phyloP scores from a whole-genome alignment of 148 eudicot species.

The Arbutus unedo region DNA sequence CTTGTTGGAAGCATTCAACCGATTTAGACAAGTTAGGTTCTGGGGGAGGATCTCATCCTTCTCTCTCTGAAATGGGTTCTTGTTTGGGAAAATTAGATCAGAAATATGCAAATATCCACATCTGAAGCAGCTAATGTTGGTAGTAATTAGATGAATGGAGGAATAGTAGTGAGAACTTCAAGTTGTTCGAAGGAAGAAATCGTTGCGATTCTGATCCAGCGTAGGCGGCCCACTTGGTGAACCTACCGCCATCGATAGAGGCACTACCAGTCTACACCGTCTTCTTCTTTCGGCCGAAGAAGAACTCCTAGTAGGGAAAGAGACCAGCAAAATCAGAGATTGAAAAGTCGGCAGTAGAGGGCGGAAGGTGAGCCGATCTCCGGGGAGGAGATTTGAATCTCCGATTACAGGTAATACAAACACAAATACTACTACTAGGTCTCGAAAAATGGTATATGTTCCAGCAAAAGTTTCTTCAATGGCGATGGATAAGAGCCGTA shows the following conservation, averaged over 20 bases:
- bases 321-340: constrained; percentile 36
- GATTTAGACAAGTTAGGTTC: background rate
- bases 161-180: constrained; percentile 62
- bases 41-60: background rate
- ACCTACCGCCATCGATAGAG: constrained; percentile 27
- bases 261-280: constrained; percentile 48
- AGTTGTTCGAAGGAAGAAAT: constrained; percentile 92
- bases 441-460: constrained; percentile 86
- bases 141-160: constrained; percentile 24
- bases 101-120: too few species aligned
- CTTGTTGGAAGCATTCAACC: constrained; percentile 21
- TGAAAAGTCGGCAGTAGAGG: constrained; percentile 50
- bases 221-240: constrained; percentile 79
- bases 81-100: background rate
- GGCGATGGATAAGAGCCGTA: constrained; percentile 52
- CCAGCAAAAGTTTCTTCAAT: constrained; percentile 72
- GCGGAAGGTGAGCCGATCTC: constrained; percentile 83
- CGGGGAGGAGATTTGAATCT: constrained; percentile 74
- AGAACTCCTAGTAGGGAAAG: constrained; percentile 79
- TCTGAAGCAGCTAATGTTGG: constrained; percentile 12
- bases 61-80: too few species aligned
- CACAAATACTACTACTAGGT: constrained; percentile 27
- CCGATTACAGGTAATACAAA: constrained; percentile 32
- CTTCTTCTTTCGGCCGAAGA: constrained; percentile 41
- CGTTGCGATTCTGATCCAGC: constrained; percentile 84